Percentiles rank a stretch among this genome's conserved stretches.
phyloP scores from a whole-genome alignment of 2,329 filamentous ascomycete genomes.

The Penicillium sp. region DNA sequence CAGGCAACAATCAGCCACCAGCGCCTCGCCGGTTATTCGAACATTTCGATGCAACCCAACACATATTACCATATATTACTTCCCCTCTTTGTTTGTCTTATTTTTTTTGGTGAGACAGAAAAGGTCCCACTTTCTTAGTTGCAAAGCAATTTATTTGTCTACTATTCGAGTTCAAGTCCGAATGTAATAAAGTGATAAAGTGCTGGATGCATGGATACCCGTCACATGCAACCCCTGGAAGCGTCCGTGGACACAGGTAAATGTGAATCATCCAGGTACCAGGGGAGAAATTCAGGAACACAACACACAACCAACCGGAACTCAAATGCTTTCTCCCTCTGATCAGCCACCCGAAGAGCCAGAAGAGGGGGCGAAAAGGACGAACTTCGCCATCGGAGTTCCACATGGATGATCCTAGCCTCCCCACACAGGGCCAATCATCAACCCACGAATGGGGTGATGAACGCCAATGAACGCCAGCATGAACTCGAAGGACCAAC shows the following conservation, averaged over 20 bases:
- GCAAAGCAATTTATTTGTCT: neutral
- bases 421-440: slow-evolving; percentile 9
- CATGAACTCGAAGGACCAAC: slow-evolving; percentile 3
- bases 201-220: neutral
- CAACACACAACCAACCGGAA: neutral
- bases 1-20: slow-evolving; percentile 2
- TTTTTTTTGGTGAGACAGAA: neutral
- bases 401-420: slow-evolving; percentile 10
- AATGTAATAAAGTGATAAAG: neutral
- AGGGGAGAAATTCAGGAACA: slow-evolving; percentile 6
- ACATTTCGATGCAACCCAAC: neutral
- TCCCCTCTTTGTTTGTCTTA: slow-evolving; percentile 1
- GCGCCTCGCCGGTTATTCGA: neutral
- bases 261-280: slow-evolving; percentile 2
- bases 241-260: neutral
- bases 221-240: neutral
- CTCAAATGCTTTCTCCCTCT: neutral
- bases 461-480: neutral
- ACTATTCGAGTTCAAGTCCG: neutral
- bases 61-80: neutral
- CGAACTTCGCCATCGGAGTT: slow-evolving; percentile 3
- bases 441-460: neutral
- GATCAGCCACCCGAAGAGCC: neutral
- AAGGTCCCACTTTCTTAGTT: neutral
- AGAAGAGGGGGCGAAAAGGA: neutral